Conservation (phyloP, 768 basidiomycete species). For the Phylloporus arenicola region DNA sequence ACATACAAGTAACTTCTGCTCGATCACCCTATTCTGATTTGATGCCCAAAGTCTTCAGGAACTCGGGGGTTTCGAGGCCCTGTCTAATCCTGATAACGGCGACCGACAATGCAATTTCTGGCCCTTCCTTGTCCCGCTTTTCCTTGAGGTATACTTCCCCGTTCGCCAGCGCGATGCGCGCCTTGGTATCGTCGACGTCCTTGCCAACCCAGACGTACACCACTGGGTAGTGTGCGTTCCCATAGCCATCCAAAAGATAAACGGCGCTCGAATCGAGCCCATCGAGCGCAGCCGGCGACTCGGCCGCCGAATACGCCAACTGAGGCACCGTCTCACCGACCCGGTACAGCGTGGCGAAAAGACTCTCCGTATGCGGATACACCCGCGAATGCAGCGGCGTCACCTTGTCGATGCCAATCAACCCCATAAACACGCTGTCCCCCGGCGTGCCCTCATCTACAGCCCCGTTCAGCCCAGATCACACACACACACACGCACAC, state of each 20-base stretch:
- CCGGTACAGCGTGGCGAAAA: slow-evolving; percentile 32
- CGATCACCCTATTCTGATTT: not conserved
- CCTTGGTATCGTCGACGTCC: slow-evolving; percentile 38
- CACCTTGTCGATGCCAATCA: slow-evolving; percentile 36
- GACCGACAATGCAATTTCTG: slow-evolving; percentile 16
- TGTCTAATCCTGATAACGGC: slow-evolving; percentile 21
- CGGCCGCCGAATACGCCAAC: slow-evolving; percentile 34
- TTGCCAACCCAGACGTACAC: slow-evolving; percentile 59
- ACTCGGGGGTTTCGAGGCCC: slow-evolving; percentile 47
- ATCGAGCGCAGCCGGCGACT: slow-evolving; percentile 15
- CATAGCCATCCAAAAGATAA: slow-evolving; percentile 47
- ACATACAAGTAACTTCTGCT: not conserved
- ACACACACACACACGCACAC: no score
- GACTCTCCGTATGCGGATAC: slow-evolving; percentile 1
- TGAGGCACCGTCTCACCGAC: slow-evolving; percentile 44
- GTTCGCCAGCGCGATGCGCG: slow-evolving; percentile 51
- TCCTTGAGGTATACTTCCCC: slow-evolving; percentile 50
- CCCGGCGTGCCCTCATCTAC: slow-evolving; percentile 51
- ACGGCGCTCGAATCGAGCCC: slow-evolving; percentile 45
- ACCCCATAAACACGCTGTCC: slow-evolving; percentile 42
- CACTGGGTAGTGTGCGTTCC: slow-evolving; percentile 30
- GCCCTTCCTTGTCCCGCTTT: slow-evolving; percentile 21
- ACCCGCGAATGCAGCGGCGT: slow-evolving; percentile 9
- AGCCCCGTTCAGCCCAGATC: not conserved
- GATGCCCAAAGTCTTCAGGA: slow-evolving; percentile 23